phyloP scores from a whole-genome alignment of 2,329 filamentous ascomycete species.

The Cordyceps cicadae region DNA sequence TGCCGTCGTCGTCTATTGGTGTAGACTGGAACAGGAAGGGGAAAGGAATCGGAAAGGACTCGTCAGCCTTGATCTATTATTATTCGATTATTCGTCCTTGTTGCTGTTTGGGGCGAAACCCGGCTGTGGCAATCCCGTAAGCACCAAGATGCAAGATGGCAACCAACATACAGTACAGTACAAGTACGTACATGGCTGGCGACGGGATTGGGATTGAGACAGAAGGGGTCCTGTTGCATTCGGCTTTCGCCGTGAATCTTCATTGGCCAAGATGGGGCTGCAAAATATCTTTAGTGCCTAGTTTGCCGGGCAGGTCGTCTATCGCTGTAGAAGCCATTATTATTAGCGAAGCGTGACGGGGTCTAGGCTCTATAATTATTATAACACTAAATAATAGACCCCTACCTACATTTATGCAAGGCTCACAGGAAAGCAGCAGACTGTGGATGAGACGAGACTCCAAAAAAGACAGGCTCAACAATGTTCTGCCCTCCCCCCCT shows the following conservation, averaged over 20 bases:
- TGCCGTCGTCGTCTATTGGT: background rate
- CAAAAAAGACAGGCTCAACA: background rate
- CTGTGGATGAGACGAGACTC: background rate
- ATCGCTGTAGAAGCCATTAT: too few relatives aligned
- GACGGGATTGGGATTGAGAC: background rate
- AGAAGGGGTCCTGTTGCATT: background rate
- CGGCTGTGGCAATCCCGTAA: background rate
- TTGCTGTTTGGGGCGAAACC: background rate
- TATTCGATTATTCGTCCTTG: background rate
- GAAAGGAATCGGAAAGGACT: background rate
- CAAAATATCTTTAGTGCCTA: too few relatives aligned
- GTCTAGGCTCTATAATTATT: too few relatives aligned
- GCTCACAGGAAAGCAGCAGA: too few relatives aligned
- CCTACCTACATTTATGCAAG: too few relatives aligned
- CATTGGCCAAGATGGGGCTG: background rate
- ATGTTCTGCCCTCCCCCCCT: background rate
- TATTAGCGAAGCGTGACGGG: too few relatives aligned
- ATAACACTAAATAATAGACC: too few relatives aligned
- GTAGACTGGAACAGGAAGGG: background rate
- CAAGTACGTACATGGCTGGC: too few relatives aligned
- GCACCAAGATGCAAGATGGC: background rate
- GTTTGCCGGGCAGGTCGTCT: too few relatives aligned
- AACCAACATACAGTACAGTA: too few relatives aligned
- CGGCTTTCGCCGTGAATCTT: background rate
- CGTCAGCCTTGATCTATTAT: background rate